Base-by-base conservation (phyloP, 768 basidiomycete genomes). In the Hypsizygus marmoreus region DNA sequence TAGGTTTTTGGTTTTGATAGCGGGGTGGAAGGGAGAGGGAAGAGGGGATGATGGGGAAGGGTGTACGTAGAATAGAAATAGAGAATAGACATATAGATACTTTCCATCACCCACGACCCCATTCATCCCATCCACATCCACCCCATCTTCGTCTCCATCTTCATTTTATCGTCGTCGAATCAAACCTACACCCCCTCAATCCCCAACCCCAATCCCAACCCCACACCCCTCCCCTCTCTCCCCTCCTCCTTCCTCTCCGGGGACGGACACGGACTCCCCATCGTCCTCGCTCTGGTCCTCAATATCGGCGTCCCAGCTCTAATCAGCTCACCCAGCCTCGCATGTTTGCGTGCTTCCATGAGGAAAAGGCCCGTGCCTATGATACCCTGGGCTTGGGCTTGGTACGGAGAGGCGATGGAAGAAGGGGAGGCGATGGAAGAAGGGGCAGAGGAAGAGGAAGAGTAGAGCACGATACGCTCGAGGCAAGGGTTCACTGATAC, bases 351-450 rank as follows among this genome's bases (percentile, higher is more conserved):
- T 0, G 82, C 79, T 58, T 80, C 76, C 48, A 68, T 73, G 57
- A 85, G 70, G 62, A 81, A 86, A 54, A 84, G 62, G 13, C 79
- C 76, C 0, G 76, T 77, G 12, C 73, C 70, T 30, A 73, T 54
- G 14, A 77, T 63, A 13, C 73, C 72, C 16, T 43, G 39, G 14
- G 28, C 37, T n/a, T 23, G 36, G 23, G 23, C 23, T n/a, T n/a
- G 6, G 17, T 0, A 16, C 23, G 9, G 20, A 7, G 1, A n/a
- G 30, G 17, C 10, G 10, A 12, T 28, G 7, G 6, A 7, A 22
- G 1, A n/a, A 17, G 33, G 17, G n/a, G 29, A 24, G 14, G 22
- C 30, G 11, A 43, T 19, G 11, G 34, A 16, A 26, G 4, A 47
- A 55, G 33, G 58, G 45, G 42, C 70, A 60, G 12, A 51, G 40